Base-by-base conservation (phyloP, 768 basidiomycete genomes). In the Lactarius indigo region DNA sequence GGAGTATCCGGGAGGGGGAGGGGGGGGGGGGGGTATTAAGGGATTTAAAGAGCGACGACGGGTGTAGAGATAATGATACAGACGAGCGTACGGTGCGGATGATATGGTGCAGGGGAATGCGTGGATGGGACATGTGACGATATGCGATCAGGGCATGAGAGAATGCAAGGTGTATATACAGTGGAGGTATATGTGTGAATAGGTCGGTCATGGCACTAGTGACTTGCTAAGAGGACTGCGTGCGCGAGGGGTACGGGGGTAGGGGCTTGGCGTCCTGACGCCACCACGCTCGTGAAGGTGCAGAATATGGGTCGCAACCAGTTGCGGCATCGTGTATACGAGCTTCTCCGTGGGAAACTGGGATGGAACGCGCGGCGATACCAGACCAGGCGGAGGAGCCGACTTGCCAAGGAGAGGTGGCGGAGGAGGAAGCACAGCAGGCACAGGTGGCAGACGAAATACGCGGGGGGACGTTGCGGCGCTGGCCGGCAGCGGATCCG, bases 281-380 rank as follows among this genome's bases (percentile, higher is more conserved):
- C 35, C 9, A 17, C 67, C 57, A 59, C 69, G 69, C 6, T 70
- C 69, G n/a, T 65, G 64, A 17, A 65, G 61, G 61, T 68, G 68
- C 59, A 70, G 39, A 15, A 63, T 63, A 28, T 69, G 69, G 44
- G 68, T 64, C 61, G 69, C 69, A 63, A 70, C 69, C 60, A 70
- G 69, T 56, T 70, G 68, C 54, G 68, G 44, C 68, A 70, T 70
- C 17, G 68, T 65, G 56, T 65, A 69, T 20, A 69, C 52, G 37
- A 58, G 61, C 52, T 65, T 63, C 54, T 65, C 68, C 7, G 64
- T 33, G 15, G 67, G 7, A 17, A 41, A 6, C 35, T 54, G 57
- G 23, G 66, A 4, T 20, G 57, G 42, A 20, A 59, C 57, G 33
- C 66, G 66, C 18, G 66, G 66, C 41, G 66, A 67, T 33, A 67